Base-by-base conservation (phyloP, 1,284 basidiomycete species). In the Pterulicium gracile region DNA sequence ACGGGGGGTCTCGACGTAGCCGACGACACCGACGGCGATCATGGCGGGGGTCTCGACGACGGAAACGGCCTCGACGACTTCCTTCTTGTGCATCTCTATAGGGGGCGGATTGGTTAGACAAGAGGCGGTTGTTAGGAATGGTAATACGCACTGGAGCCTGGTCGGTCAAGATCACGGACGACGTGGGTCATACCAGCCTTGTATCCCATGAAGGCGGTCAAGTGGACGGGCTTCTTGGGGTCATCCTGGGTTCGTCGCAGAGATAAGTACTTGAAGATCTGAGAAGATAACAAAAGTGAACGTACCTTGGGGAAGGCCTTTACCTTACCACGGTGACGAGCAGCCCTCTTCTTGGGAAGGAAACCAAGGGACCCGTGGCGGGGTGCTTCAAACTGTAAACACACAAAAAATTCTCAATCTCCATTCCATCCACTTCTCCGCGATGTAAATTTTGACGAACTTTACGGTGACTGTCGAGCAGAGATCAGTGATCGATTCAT, bases 151-250 rank as follows among this genome's bases (percentile, higher is more conserved):
- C 90, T 95, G 62, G 93, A 97, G 57, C 95, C 96, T 49, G 95
- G 94, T 68, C 95, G 90, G 74, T 98, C 96, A 60, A 98, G 89
- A 66, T 99, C 96, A 66, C 96, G 91, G 54, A 99, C 95, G 61
- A 98, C 79, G 69, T 99, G 96, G 71, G 93, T 97, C 96, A 98
- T 98, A 64, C 96, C 96, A 57, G 95, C 96, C 83, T 99, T 98
- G 88, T 97, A 99, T 59, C 95, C 96, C 82, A 99, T 83, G 67
- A 88, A 75, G 58, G 96, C 96, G 60, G 96, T 99, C 69, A 99
- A 80, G 74, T 99, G 96, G 54, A 97, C 92, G 49, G 91, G 93
- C 74, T 98, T 98, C 81, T 94, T 98, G 69, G 92, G 80, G 78
- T 98, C 95, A 81, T 99, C 96, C 93, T 96, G 61, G 13, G 51